These are phyloP conservation scores for Phytophthora pluvialis DNA, from an alignment of 352 stramenopile genomes.

Conservation along the genomic window DNA sequence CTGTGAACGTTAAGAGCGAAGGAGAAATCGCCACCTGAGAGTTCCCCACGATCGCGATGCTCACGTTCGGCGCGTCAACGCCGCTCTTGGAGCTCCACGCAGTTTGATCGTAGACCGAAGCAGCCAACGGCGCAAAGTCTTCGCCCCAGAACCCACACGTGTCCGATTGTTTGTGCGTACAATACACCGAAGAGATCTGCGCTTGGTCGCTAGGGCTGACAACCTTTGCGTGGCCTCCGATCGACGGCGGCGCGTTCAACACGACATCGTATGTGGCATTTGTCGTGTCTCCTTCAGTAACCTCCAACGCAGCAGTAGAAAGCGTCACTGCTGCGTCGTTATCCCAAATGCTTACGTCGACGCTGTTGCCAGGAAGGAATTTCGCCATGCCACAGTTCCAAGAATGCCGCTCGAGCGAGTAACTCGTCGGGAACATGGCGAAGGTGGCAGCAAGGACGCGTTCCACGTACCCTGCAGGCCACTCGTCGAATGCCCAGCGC, in stretches of 20 bases:
- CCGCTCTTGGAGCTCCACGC: background rate
- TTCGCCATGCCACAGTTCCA: slow-evolving; percentile 72
- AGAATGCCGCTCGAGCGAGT: slow-evolving; percentile 49
- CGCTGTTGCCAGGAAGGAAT: slow-evolving; percentile 46
- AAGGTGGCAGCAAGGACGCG: slow-evolving; percentile 53
- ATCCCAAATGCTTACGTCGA: slow-evolving; percentile 79
- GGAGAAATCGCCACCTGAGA: slow-evolving; percentile 57
- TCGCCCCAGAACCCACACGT: slow-evolving; percentile 52
- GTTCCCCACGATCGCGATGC: slow-evolving; percentile 60
- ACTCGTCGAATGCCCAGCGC: slow-evolving; percentile 61
- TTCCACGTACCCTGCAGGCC: slow-evolving; percentile 54
- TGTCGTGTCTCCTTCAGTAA: slow-evolving; percentile 38
- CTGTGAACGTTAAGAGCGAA: slow-evolving; percentile 67
- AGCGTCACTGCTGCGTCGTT: slow-evolving; percentile 79
- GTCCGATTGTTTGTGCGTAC: slow-evolving; percentile 38
- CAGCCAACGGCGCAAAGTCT: slow-evolving; percentile 40
- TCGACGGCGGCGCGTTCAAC: slow-evolving; percentile 62
- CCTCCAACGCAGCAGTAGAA: slow-evolving; percentile 41
- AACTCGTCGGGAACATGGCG: slow-evolving; percentile 56
- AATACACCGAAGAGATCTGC: slow-evolving; percentile 36
- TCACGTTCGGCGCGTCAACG: slow-evolving; percentile 46
- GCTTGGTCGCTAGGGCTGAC: background rate
- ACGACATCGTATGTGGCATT: slow-evolving; percentile 59
- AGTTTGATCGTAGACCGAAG: slow-evolving; percentile 43
- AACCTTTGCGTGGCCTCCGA: slow-evolving; percentile 16